Evolutionary conservation across 352 stramenopile genomes (phyloP).

Genomic region (Pythium biforme): DNA sequence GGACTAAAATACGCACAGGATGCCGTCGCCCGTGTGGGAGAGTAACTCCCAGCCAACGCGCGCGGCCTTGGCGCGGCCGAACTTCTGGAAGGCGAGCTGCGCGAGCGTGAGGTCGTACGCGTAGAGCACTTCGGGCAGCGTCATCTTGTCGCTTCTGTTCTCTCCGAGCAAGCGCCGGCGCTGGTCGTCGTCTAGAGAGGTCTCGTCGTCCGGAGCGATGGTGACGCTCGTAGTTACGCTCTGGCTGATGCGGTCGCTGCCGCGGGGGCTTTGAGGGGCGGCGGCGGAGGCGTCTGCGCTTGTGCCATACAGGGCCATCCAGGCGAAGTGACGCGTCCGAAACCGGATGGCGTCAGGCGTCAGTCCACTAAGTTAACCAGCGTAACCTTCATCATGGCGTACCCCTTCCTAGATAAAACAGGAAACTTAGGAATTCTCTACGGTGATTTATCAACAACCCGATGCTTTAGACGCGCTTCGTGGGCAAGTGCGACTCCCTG

Average conservation of each 20-base stretch:
- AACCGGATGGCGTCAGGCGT: neutral
- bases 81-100: slow-evolving; percentile 67
- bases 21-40: slow-evolving; percentile 79
- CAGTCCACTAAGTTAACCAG: slow-evolving; percentile 22
- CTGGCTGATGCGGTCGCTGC: slow-evolving; percentile 7
- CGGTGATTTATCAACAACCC: neutral
- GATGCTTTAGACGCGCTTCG: slow-evolving; percentile 12
- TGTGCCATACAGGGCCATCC: slow-evolving; percentile 29
- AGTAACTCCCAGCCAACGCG: slow-evolving; percentile 75
- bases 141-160: slow-evolving; percentile 35
- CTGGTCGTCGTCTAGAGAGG: slow-evolving; percentile 11
- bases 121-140: slow-evolving; percentile 56
- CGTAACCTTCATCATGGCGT: too few species aligned
- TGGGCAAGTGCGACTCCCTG: slow-evolving; percentile 21
- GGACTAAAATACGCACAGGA: slow-evolving; percentile 50
- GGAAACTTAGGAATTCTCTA: neutral
- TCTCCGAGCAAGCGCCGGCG: slow-evolving; percentile 16
- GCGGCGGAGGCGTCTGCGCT: slow-evolving; percentile 2
- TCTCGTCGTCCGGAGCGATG: slow-evolving; percentile 2
- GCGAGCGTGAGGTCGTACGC: slow-evolving; percentile 74
- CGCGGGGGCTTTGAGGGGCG: neutral
- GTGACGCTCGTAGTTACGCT: slow-evolving; percentile 4
- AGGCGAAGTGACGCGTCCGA: slow-evolving; percentile 2
- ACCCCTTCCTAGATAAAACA: neutral
- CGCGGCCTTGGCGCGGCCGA: slow-evolving; percentile 40